Conservation (phyloP, 1,284 basidiomycete genomes). For the Ceratobasidium sp. region DNA sequence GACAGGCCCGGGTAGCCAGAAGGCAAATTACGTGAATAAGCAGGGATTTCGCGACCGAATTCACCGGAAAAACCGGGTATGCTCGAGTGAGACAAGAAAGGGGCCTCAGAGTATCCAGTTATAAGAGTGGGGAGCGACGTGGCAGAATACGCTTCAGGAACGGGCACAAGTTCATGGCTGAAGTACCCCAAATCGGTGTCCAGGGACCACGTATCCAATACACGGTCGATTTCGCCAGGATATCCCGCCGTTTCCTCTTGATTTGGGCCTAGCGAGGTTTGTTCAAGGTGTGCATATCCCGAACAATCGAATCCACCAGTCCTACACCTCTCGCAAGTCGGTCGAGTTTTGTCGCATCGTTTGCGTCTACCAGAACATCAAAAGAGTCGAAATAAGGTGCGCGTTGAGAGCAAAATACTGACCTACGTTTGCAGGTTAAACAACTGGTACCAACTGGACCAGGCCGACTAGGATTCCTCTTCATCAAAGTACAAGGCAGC, state of each 20-base stretch:
- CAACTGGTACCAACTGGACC: slow-evolving; percentile 36
- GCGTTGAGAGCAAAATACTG: neutral
- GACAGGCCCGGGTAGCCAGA: too few species aligned
- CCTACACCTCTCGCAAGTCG: slow-evolving; percentile 17
- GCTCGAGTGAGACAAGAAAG: too few species aligned
- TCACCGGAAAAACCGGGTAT: too few species aligned
- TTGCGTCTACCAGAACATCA: slow-evolving; percentile 16
- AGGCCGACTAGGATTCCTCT: slow-evolving; percentile 11
- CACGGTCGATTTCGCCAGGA: neutral
- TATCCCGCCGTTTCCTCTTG: neutral
- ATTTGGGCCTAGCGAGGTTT: neutral
- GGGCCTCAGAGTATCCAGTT: too few species aligned
- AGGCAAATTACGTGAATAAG: too few species aligned
- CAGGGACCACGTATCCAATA: neutral
- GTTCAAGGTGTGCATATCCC: slow-evolving; percentile 17
- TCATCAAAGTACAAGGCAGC: neutral
- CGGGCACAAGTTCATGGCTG: too few species aligned
- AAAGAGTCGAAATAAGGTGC: too few species aligned
- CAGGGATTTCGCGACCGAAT: too few species aligned
- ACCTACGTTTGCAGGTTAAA: slow-evolving; percentile 41
- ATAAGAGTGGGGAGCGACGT: too few species aligned
- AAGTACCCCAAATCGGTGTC: too few species aligned
- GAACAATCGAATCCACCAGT: slow-evolving; percentile 17
- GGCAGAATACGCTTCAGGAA: too few species aligned
- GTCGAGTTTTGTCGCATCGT: slow-evolving; percentile 19